A percentile compares a stretch with the other conserved stretches of the same genome.
Conservation (phyloP, 1,284 basidiomycete species). For the Ustilago loliicola region DNA sequence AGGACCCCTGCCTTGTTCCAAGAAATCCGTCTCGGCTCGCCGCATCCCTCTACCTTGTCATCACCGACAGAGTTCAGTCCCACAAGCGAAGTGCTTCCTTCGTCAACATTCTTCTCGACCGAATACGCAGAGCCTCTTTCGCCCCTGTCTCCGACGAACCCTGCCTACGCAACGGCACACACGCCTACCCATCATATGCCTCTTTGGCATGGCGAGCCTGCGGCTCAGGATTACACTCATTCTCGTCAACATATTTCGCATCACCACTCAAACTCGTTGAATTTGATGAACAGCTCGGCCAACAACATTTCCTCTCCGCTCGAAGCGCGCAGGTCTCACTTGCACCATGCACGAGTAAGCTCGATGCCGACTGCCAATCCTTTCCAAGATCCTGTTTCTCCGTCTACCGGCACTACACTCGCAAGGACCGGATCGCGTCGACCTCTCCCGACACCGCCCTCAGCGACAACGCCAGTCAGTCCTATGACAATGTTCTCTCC, state of each 20-base stretch:
- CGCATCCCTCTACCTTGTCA: neutral
- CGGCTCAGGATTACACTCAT: neutral
- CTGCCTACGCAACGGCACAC: slow-evolving; percentile 19
- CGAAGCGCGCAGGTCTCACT: neutral
- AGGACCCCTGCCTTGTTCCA: slow-evolving; percentile 37
- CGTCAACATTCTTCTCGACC: slow-evolving; percentile 15
- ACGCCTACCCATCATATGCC: neutral
- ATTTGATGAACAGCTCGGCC: neutral
- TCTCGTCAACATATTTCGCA: slow-evolving; percentile 1
- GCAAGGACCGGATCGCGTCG: slow-evolving; percentile 26
- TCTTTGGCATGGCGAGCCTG: slow-evolving; percentile 13
- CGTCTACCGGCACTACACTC: slow-evolving; percentile 3
- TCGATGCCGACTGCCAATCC: slow-evolving; percentile 20
- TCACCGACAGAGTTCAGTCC: slow-evolving; percentile 21
- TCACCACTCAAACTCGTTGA: slow-evolving; percentile 20
- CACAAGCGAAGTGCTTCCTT: slow-evolving; percentile 10
- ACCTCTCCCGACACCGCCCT: slow-evolving; percentile 34
- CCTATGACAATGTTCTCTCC: slow-evolving; percentile 14
- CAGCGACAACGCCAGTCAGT: slow-evolving; percentile 20
- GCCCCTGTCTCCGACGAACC: slow-evolving; percentile 21
- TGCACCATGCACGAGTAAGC: slow-evolving; percentile 15
- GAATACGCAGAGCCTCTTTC: slow-evolving; percentile 21
- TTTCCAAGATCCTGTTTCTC: slow-evolving; percentile 21
- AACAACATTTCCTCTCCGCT: neutral
- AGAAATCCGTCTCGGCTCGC: slow-evolving; percentile 25